These are phyloP conservation scores for Podospora sp. DNA, from an alignment of 495 filamentous ascomycete species.

Conservation along the genomic window DNA sequence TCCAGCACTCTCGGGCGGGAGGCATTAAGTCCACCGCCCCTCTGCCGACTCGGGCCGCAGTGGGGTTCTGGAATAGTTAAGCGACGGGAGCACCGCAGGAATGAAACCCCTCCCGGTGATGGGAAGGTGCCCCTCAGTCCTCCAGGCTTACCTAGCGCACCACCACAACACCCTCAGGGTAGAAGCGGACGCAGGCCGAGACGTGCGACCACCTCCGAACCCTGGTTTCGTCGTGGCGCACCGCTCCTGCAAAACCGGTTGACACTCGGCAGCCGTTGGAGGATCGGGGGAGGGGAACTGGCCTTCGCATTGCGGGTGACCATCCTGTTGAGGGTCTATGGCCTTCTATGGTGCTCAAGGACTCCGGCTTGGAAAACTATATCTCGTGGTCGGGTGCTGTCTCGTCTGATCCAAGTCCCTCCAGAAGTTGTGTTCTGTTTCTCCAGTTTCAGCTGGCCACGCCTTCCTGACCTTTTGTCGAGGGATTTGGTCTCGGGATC, in stretches of 20 bases:
- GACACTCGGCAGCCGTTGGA: not conserved
- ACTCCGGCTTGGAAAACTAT: not conserved
- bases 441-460: not conserved
- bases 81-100: conserved; percentile 1
- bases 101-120: not conserved
- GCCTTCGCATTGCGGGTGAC: not conserved
- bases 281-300: not conserved
- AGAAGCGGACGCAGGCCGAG: too few species aligned
- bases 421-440: not conserved
- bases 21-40: conserved; percentile 2
- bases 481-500: not conserved
- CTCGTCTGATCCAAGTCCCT: not conserved
- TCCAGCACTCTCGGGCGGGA: not conserved
- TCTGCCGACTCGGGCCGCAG: conserved; percentile 7
- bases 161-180: not conserved
- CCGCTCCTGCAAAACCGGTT: not conserved
- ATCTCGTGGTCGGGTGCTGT: not conserved
- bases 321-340: not conserved
- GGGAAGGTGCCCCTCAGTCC: not conserved
- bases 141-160: not conserved
- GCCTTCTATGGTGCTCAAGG: not conserved
- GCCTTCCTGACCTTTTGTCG: not conserved
- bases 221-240: not conserved
- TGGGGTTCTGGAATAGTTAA: not conserved
- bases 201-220: not conserved